phyloP scores from a whole-genome alignment of 2,329 filamentous ascomycete genomes.

The Diaporthe longicolla region DNA sequence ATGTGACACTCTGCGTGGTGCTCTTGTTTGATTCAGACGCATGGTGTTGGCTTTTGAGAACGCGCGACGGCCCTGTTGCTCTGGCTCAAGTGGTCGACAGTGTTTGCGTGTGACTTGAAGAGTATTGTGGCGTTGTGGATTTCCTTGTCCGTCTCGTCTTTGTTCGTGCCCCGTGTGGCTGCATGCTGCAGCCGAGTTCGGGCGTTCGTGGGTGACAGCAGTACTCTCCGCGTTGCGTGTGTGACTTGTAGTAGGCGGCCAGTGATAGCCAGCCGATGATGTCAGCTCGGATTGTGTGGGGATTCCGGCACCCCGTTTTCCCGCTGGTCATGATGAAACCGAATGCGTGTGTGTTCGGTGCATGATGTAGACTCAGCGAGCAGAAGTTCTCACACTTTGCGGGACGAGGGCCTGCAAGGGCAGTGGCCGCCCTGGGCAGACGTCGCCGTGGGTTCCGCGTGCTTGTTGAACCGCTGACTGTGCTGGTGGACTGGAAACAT shows the following conservation, averaged over 20 bases:
- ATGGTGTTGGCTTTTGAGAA: conserved; percentile 4
- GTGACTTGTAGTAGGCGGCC: not conserved
- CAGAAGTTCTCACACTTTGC: conserved; percentile 22
- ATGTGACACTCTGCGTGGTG: not conserved
- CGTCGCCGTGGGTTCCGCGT: not conserved
- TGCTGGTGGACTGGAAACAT: conserved; percentile 3
- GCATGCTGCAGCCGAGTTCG: not conserved
- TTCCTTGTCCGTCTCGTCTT: conserved; percentile 7
- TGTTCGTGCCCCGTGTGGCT: conserved; percentile 1
- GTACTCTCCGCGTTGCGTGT: conserved; percentile 30
- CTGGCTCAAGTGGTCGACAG: conserved; percentile 22
- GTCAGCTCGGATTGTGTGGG: conserved; percentile 17
- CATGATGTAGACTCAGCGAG: conserved; percentile 21
- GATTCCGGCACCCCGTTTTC: conserved; percentile 18
- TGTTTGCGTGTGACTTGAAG: not conserved
- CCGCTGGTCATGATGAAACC: conserved; percentile 16
- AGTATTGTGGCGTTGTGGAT: conserved; percentile 2
- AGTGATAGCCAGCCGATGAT: not conserved
- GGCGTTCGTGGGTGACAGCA: not conserved
- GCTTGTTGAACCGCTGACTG: conserved; percentile 21
- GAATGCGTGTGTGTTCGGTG: not conserved
- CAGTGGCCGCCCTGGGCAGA: conserved; percentile 12
- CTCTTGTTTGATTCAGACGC: conserved; percentile 5
- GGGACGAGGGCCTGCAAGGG: conserved; percentile 13
- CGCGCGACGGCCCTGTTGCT: conserved; percentile 18